Conservation (phyloP, 176 grass and related monocot genomes). For the Oryza punctata region DNA sequence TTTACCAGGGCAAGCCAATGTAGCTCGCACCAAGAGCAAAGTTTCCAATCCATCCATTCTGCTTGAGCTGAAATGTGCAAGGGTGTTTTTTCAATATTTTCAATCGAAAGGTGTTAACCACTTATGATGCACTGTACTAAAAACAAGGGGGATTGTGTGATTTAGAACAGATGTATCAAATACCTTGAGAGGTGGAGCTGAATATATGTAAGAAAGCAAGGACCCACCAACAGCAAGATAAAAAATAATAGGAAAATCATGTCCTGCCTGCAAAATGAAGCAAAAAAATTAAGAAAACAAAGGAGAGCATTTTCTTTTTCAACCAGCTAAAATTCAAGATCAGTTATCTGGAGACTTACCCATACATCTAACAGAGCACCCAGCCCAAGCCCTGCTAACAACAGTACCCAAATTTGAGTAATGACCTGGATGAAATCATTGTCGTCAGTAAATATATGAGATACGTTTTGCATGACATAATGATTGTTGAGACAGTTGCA, state of each 20-base stretch:
- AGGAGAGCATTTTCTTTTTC: not conserved
- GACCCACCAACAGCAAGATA: constrained; percentile 97
- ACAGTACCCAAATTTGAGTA: constrained; percentile 91
- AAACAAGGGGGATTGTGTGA: constrained; percentile 6
- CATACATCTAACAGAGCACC: constrained; percentile 91
- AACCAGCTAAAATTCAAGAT: constrained; percentile 9
- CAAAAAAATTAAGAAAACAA: constrained; percentile 39
- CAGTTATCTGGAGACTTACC: constrained; percentile 56
- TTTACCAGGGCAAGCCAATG: constrained; percentile 92
- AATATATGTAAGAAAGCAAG: constrained; percentile 98
- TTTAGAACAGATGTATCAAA: constrained; percentile 29
- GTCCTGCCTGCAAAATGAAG: constrained; percentile 74
- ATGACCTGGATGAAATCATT: constrained; percentile 71
- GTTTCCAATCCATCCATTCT: constrained; percentile 99
- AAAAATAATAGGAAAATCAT: constrained; percentile 86
- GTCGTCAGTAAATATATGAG: constrained; percentile 27
- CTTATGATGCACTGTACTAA: constrained; percentile 25
- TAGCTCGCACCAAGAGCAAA: constrained; percentile 96
- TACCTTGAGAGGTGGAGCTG: constrained; percentile 97
- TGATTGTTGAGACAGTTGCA: constrained; percentile 4
- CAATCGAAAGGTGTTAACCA: not conserved
- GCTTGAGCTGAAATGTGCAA: constrained; percentile 66
- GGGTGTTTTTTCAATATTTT: not conserved
- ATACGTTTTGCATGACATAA: constrained; percentile 4
- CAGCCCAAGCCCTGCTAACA: constrained; percentile 86